A percentile compares a stretch with the other conserved stretches of the same genome.
Evolutionary conservation across 2,329 filamentous ascomycete genomes (phyloP).

Genomic region (Coleophoma eucalyptorum): DNA sequence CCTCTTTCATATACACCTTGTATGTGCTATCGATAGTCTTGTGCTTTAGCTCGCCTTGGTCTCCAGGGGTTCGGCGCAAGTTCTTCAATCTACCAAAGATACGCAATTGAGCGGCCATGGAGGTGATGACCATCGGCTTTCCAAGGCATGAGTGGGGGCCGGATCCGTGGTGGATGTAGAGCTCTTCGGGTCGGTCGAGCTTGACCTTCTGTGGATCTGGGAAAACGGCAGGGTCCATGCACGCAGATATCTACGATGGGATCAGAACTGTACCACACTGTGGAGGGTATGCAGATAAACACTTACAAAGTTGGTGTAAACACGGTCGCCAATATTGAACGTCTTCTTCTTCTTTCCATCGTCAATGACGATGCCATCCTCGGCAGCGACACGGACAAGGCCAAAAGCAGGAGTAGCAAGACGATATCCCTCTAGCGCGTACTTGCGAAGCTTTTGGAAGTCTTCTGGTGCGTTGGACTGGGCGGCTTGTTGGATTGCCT

Average conservation of each 20-base stretch:
- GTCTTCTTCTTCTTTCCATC: constrained; percentile 45
- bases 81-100: background rate
- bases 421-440: constrained; percentile 66
- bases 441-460: constrained; percentile 61
- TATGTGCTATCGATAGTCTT: background rate
- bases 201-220: constrained; percentile 57
- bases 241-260: constrained; percentile 31
- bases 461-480: constrained; percentile 46
- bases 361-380: constrained; percentile 41
- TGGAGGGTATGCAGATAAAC: background rate
- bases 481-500: constrained; percentile 58
- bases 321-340: constrained; percentile 49
- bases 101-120: background rate
- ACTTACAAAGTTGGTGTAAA: constrained; percentile 58
- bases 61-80: background rate
- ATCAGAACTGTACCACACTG: background rate
- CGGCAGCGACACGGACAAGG: constrained; percentile 49
- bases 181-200: constrained; percentile 56
- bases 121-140: constrained; percentile 32
- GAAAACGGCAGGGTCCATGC: constrained; percentile 54
- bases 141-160: constrained; percentile 63
- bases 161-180: constrained; percentile 61
- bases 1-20: background rate
- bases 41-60: background rate
- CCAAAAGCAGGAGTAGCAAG: constrained; percentile 61